phyloP scores from a whole-genome alignment of 768 basidiomycete species.

The Tylopilus felleus region DNA sequence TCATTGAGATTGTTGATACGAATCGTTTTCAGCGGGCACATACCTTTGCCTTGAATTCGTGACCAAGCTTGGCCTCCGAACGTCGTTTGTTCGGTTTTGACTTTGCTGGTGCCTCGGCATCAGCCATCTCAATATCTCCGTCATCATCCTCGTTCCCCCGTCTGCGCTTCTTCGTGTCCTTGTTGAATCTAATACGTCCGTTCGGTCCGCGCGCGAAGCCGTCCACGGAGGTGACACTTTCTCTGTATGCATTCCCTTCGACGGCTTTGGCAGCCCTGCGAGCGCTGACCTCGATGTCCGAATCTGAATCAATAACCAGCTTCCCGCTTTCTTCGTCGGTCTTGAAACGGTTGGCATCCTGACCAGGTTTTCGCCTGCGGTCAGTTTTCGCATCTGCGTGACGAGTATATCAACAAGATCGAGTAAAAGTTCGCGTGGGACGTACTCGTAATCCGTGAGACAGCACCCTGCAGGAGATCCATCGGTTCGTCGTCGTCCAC shows the following conservation, averaged over 20 bases:
- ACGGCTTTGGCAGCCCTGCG: constrained; percentile 47
- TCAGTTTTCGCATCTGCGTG: constrained; percentile 41
- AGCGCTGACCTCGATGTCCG: constrained; percentile 40
- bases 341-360: constrained; percentile 85
- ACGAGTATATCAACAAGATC: constrained; percentile 5
- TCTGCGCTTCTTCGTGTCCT: constrained; percentile 91
- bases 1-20: constrained; percentile 4
- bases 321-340: constrained; percentile 80
- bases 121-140: constrained; percentile 74
- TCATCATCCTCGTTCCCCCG: constrained; percentile 61
- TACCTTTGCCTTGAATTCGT: constrained; percentile 96
- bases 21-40: constrained; percentile 21
- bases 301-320: constrained; percentile 62
- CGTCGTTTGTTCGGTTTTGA: constrained; percentile 49
- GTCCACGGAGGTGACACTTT: constrained; percentile 79
- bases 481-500: constrained; percentile 92
- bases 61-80: constrained; percentile 63
- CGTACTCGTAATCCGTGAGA: constrained; percentile 68
- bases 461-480: constrained; percentile 85
- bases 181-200: constrained; percentile 92
- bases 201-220: constrained; percentile 83
- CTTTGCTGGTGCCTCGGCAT: constrained; percentile 47
- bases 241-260: constrained; percentile 78
- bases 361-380: constrained; percentile 73
- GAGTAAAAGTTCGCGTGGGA: constrained; percentile 4